Percentiles rank a stretch among this genome's conserved stretches.
phyloP scores from a whole-genome alignment of 805 yeast species.

The Spencermartinsiella europaea region DNA sequence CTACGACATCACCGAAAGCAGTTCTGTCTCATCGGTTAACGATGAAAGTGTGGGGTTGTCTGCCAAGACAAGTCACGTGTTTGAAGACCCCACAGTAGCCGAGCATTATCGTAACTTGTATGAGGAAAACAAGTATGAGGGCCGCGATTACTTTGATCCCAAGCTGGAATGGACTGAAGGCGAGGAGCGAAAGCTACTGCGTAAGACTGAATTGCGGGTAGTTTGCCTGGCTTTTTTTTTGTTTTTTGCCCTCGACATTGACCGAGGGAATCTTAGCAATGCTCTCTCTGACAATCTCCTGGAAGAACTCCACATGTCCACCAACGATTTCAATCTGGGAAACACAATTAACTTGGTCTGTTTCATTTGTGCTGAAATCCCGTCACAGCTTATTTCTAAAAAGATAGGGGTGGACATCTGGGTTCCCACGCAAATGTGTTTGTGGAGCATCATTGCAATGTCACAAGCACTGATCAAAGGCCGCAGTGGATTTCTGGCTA shows the following conservation, averaged over 20 bases:
- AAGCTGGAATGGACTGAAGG: constrained; percentile 43
- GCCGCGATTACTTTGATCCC: constrained; percentile 50
- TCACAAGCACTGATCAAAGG: constrained; percentile 42
- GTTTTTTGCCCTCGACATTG: constrained; percentile 54
- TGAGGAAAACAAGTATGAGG: constrained; percentile 46
- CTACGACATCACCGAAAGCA: background rate
- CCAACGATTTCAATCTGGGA: constrained; percentile 53
- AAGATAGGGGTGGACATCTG: constrained; percentile 57
- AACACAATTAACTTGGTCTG: constrained; percentile 48
- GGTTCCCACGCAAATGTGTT: constrained; percentile 52
- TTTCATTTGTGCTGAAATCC: constrained; percentile 55
- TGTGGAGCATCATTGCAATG: constrained; percentile 54
- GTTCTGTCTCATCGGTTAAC: background rate
- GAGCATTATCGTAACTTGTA: constrained; percentile 40
- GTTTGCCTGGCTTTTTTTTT: constrained; percentile 49
- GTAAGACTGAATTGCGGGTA: constrained; percentile 51
- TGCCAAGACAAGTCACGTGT: constrained; percentile 15
- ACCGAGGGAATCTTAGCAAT: constrained; percentile 49
- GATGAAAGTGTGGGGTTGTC: background rate
- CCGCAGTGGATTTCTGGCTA: constrained; percentile 40
- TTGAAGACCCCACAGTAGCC: constrained; percentile 41
- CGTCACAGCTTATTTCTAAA: constrained; percentile 63
- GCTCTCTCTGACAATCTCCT: constrained; percentile 53
- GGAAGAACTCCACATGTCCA: constrained; percentile 45
- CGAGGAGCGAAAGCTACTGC: constrained; percentile 42